phyloP scores from a whole-genome alignment of 2,329 filamentous ascomycete genomes.

The Neurospora sp. region DNA sequence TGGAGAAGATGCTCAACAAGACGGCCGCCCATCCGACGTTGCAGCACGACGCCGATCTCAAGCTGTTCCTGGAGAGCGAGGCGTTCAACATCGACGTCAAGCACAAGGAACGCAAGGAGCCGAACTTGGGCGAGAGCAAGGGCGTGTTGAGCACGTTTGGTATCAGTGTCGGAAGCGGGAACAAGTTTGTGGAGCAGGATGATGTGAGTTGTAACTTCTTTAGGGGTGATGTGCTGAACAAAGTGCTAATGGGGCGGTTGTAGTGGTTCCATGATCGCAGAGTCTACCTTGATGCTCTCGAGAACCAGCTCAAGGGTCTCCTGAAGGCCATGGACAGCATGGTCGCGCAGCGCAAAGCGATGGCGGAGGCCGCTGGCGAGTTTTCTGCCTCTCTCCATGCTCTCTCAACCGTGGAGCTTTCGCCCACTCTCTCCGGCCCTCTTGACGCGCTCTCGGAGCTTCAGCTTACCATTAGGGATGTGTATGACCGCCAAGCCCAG shows the following conservation, averaged over 20 bases:
- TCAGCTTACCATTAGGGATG: constrained; percentile 84
- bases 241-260: constrained; percentile 1
- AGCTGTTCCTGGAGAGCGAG: constrained; percentile 94
- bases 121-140: constrained; percentile 79
- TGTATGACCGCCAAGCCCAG: constrained; percentile 94
- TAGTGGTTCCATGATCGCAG: constrained; percentile 97
- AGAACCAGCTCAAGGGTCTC: constrained; percentile 21
- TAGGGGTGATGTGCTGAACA: background rate
- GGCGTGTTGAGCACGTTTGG: constrained; percentile 83
- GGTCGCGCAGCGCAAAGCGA: constrained; percentile 81
- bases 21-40: constrained; percentile 79
- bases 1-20: constrained; percentile 98
- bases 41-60: constrained; percentile 87
- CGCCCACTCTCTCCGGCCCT: constrained; percentile 76
- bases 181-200: constrained; percentile 96
- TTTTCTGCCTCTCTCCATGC: constrained; percentile 91
- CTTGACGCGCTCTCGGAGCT: constrained; percentile 87
- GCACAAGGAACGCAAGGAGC: constrained; percentile 90
- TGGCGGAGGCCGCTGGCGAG: constrained; percentile 87
- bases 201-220: constrained; percentile 46
- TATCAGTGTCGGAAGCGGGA: constrained; percentile 63
- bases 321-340: constrained; percentile 91
- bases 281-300: constrained; percentile 67
- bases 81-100: constrained; percentile 94
- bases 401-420: constrained; percentile 85